Evolutionary conservation across 2,329 filamentous ascomycete species (phyloP).

Genomic region (Neofusicoccum cordaticola): DNA sequence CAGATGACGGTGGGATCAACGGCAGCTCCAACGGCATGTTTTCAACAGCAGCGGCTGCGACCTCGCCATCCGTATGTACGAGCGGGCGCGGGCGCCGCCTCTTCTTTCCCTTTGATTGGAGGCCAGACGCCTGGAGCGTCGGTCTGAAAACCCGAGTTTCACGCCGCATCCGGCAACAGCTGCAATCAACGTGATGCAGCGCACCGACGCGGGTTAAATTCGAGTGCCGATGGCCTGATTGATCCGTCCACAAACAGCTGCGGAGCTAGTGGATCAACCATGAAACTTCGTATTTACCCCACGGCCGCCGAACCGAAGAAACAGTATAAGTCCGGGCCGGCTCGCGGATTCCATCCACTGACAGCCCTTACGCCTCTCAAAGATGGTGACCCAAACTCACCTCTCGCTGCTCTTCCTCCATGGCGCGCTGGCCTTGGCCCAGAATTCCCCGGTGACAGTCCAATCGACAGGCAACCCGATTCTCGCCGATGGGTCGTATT

Average conservation of each 20-base stretch:
- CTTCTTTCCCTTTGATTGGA: no score
- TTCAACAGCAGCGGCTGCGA: no score
- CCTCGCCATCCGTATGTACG: no score
- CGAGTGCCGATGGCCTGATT: background rate
- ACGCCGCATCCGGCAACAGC: no score
- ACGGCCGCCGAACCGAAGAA: background rate
- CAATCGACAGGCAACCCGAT: constrained; percentile 34
- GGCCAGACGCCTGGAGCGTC: no score
- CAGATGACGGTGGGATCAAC: no score
- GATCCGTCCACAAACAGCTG: background rate
- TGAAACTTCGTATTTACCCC: constrained; percentile 1
- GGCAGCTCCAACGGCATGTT: no score
- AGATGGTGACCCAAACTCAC: background rate
- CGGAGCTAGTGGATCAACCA: background rate
- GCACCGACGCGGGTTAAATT: background rate
- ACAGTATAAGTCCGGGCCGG: background rate
- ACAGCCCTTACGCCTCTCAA: background rate
- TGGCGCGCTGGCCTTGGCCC: background rate
- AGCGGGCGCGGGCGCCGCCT: no score
- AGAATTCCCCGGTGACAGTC: background rate
- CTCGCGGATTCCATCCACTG: background rate
- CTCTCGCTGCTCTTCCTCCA: background rate
- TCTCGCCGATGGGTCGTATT: constrained; percentile 37
- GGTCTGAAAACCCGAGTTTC: no score
- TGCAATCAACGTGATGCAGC: background rate